Percentiles rank a stretch among this genome's conserved stretches.
phyloP scores from a whole-genome alignment of 106 monocot genomes.

The Hemerocallis citrina region DNA sequence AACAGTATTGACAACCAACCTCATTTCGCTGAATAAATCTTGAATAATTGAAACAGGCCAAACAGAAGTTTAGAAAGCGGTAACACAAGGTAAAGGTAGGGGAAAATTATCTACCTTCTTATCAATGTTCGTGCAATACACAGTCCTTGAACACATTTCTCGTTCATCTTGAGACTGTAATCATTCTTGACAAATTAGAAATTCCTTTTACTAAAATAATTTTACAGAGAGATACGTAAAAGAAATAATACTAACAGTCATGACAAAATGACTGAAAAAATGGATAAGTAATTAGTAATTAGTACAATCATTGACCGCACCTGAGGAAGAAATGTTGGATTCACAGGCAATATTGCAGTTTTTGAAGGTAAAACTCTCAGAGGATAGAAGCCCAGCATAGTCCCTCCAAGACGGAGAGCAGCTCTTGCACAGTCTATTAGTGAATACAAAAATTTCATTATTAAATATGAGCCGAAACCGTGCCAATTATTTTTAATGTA shows the following conservation, averaged over 20 bases:
- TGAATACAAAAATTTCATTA: background rate
- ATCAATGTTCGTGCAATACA: constrained; percentile 60
- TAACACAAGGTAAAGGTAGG: background rate
- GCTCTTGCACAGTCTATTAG: constrained; percentile 25
- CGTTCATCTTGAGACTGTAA: constrained; percentile 48
- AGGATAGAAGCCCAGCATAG: constrained; percentile 38
- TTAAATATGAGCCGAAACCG: background rate
- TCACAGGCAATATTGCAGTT: constrained; percentile 48
- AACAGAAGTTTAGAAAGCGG: background rate
- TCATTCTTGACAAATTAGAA: background rate
- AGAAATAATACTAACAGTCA: background rate
- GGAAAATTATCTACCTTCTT: constrained; percentile 28
- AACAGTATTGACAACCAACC: no score
- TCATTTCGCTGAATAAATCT: no score
- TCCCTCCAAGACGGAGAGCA: constrained; percentile 32
- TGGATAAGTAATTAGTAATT: background rate
- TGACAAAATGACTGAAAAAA: background rate
- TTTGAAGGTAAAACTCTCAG: constrained; percentile 47
- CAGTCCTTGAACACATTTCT: constrained; percentile 42
- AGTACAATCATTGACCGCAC: constrained; percentile 4
- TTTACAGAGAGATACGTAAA: background rate
- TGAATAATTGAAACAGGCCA: no score
- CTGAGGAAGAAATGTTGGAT: constrained; percentile 40
- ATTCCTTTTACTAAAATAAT: background rate
- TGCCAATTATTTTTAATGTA: no score